Evolutionary conservation across 2,329 filamentous ascomycete species (phyloP), one percentile per base, ranked within the genome.

Genomic region (Colletotrichum spinosum): DNA sequence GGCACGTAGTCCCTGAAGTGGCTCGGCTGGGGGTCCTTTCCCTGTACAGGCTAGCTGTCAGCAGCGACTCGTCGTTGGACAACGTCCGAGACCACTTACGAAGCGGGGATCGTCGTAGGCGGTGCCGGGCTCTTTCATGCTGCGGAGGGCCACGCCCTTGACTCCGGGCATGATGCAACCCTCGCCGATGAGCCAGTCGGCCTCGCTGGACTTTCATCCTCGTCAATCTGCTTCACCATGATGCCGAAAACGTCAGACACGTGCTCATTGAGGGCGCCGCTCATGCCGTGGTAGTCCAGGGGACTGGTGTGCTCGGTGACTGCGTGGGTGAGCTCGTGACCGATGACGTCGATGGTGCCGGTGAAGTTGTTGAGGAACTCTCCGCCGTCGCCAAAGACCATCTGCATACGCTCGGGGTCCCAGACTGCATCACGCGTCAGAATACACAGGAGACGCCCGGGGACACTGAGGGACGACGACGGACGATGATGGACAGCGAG

Each of bases 331-430:
- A 87, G 74, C 69, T 88, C 86, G 68, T 87, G 85, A 3, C 83
- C 85, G 60, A 88, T 86, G 57, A 88, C 84, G 67, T 88, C 86
- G 37, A 86, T 75, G 60, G 78, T 81, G 35, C 79, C 78, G 2
- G 83, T 82, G 71, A 87, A 86, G 73, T 83, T 80, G 69, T 79
- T 79, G 56, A 87, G 75, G 51, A 85, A 83, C 41, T 80, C 78
- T 65, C 82, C 80, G 7, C 85, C 85, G 56, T 87, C 85, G 3
- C 85, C 86, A 68, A 85, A 88, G 5, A 86, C 83, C 81, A 87
- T 85, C 69, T 86, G 83, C 41, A 77, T 71, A 51, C 74, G 76
- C 65, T 79, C 74, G 2, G 81, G 77, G 61, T 86, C 81, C 84
- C 84, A 87, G 71, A 84, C 79, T 81, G 46, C 13, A 8, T 8